Evolutionary conservation across 441 rosid genomes (phyloP), one percentile per base, ranked within the genome.

Genomic region (Monsonia emarginata): DNA sequence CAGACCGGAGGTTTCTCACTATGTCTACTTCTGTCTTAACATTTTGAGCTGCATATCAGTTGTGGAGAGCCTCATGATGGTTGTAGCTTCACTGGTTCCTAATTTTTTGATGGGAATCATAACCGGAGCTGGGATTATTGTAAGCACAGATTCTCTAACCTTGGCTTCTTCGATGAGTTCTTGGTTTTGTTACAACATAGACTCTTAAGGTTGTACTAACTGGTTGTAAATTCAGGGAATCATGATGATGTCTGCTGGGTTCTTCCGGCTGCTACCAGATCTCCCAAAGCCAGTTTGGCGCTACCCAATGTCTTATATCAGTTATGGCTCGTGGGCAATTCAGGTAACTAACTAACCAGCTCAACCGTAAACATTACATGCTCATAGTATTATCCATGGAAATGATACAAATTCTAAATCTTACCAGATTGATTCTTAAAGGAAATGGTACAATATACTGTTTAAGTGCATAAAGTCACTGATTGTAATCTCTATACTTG

Each of bases 181-280:
- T 46, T 1, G 54, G 54, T 46, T 46, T 46, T 10, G 2, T 13
- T 42, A n/a, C 4, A 42, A n/a, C 2, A 13, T 10, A 3, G 19
- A 42, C 0, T n/a, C 50, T 10, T 18, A n/a, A 18, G 57, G 24
- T 19, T 50, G 57, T 50, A 54, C 54, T 65, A 4, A 25, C 19
- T 16, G 28, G 7, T 75, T 16, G 60, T 48, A 61, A 14, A 3
- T 68, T 50, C 70, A 89, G 97, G 99, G 96, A 66, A 85, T 94
- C 70, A 78, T 94, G 79, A 87, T 91, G 99, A 88, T 94, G 99
- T 89, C 99, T 44, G 86, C 97, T 11, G 99, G 99, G 13, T 94
- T 86, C 81, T 94, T 94, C 74, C 75, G 98, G 13, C 61, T 83
- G 58, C 80, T 89, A 48, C 82, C 90, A 0, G 97, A 94, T 76